Base-by-base conservation (phyloP, 1,284 basidiomycete species). In the Sparassis latifolia region DNA sequence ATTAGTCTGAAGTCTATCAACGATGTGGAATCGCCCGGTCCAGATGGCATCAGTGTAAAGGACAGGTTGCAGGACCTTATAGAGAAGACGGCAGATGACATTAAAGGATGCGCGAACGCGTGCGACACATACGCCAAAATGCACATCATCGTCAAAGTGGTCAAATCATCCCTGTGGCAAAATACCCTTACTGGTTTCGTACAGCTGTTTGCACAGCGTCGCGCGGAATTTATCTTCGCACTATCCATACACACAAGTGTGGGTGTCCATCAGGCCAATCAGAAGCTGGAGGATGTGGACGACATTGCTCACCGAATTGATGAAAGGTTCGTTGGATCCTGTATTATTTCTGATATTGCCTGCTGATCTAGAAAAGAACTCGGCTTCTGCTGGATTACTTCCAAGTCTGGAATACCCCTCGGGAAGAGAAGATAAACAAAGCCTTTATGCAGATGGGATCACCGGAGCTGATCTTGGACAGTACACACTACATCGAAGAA, bases 141-240 rank as follows among this genome's bases (percentile, higher is more conserved):
- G 50, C 56, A 52, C 6, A 47, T 59, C 10, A 37, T 65, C 57
- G 69, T 68, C 6, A 72, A 70, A 49, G 64, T 70, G 3, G 48
- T 75, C 20, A 69, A 69, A 41, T 61, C 67, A 10, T 57, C 65
- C 20, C 55, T 62, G 31, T 76, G 73, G 64, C 67, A 74, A 48
- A 42, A 41, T 3, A 64, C 61, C 4, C 62, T 76, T 3, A 60
- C 66, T 2, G 63, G 49, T 4, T 73, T 64, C 48, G 57, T 65
- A 7, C 48, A 57, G 20, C 60, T 50, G 2, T 75, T 75, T 56
- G 54, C 52, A 5, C 59, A 61, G 7, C 63, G 68, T 5, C 66
- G 67, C 44, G 54, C 56, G 27, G 63, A 69, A 4, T 63, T 75
- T 37, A 52, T 58, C 27, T 62, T 64, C 37, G 62, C 62, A 3